Conservation (phyloP, 148 eudicot species). For the Chenopodium berlandieri region DNA sequence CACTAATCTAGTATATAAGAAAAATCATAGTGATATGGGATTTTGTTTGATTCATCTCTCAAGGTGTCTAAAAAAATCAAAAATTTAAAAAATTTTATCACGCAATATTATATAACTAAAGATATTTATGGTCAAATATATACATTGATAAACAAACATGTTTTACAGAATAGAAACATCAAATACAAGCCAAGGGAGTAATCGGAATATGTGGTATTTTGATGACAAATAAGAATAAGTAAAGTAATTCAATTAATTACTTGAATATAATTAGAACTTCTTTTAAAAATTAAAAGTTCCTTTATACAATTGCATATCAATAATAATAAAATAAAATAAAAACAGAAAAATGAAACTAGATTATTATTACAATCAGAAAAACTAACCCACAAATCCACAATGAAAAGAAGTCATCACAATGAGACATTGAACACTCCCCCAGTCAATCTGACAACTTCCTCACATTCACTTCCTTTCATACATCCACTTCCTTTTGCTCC, state of each 20-base stretch:
- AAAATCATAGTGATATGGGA: no score
- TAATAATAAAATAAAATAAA: not conserved
- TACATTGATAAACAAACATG: no score
- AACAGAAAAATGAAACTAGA: not conserved
- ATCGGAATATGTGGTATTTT: no score
- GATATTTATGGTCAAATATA: no score
- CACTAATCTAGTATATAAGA: no score
- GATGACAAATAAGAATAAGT: no score
- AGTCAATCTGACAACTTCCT: slow-evolving; percentile 10
- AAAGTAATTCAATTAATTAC: not conserved
- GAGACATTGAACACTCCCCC: slow-evolving; percentile 19
- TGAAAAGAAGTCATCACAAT: slow-evolving; percentile 17
- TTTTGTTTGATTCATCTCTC: no score
- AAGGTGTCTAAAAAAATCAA: no score
- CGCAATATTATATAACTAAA: no score
- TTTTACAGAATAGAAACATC: no score
- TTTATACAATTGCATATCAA: slow-evolving; percentile 24
- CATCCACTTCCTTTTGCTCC: slow-evolving; percentile 16
- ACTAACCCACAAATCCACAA: slow-evolving; percentile 6
- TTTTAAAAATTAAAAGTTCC: not conserved
- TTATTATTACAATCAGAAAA: slow-evolving; percentile 22
- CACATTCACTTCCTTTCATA: slow-evolving; percentile 10
- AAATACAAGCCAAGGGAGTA: no score
- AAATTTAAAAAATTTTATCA: no score
- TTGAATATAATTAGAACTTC: not conserved